Evolutionary conservation across 2,329 filamentous ascomycete genomes (phyloP).

Genomic region (Penicillium sclerotiorum): DNA sequence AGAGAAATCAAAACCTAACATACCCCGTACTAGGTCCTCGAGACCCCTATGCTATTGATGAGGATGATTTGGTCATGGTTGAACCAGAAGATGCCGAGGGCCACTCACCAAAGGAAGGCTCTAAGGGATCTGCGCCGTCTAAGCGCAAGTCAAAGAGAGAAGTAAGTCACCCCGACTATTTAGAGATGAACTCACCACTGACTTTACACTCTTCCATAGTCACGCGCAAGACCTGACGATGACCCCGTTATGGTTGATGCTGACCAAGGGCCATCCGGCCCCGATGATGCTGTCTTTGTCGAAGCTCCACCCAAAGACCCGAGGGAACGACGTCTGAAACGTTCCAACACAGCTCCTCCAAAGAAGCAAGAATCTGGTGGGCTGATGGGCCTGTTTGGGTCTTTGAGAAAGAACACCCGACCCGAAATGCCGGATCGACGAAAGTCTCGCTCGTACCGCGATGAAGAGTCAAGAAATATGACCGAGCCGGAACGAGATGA

Average conservation of each 20-base stretch:
- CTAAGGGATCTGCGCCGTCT: constrained; percentile 36
- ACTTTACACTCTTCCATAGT: constrained; percentile 25
- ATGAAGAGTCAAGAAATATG: constrained; percentile 35
- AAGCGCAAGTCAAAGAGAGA: constrained; percentile 42
- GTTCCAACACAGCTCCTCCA: constrained; percentile 62
- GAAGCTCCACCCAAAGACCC: constrained; percentile 51
- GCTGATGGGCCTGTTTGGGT: constrained; percentile 66
- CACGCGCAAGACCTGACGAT: constrained; percentile 40
- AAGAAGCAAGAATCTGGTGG: constrained; percentile 61
- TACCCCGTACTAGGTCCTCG: constrained; percentile 34
- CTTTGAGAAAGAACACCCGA: constrained; percentile 36
- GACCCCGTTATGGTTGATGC: constrained; percentile 60
- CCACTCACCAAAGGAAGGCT: constrained; percentile 34
- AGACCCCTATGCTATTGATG: constrained; percentile 65
- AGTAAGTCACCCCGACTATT: constrained; percentile 26
- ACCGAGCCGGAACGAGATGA: constrained; percentile 43
- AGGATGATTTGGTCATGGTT: constrained; percentile 65
- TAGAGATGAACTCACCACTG: background rate
- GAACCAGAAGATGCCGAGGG: constrained; percentile 50
- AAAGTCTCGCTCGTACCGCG: constrained; percentile 41
- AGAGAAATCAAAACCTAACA: background rate
- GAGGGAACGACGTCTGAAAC: constrained; percentile 57
- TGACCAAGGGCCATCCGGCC: constrained; percentile 50
- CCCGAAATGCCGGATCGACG: constrained; percentile 39
- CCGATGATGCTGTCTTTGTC: constrained; percentile 56